Base-by-base conservation (phyloP, 768 basidiomycete genomes). In the Saitozyma sp. region DNA sequence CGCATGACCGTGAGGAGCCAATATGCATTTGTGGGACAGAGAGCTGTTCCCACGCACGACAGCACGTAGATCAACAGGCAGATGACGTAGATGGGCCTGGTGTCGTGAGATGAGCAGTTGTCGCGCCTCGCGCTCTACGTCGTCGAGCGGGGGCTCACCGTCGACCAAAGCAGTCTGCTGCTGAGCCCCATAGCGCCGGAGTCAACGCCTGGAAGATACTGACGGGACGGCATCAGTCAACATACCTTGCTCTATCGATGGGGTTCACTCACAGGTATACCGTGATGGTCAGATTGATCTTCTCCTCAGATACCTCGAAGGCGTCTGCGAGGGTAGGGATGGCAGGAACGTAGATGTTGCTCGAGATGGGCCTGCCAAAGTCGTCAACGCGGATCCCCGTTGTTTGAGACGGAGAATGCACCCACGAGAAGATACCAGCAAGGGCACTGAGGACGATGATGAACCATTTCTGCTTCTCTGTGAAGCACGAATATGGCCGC, bases 1-100 rank as follows among this genome's bases (percentile, higher is more conserved):
- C 91, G 85, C n/a, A 93, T 83, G 14, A 92, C 67, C 81, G 92
- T 83, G 10, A 92, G 81, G 6, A 90, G 80, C 89, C 89, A 92
- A 74, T 89, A 92, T 4, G 83, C 88, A 5, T 80, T 76, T 0
- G 84, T 84, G 2, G 86, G 85, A 38, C 83, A 81, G 17, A 85
- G 73, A 4, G 86, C 86, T 17, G 86, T 76, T 1, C 84, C 85
- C 16, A 91, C 81, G 70, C 89, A 92, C 2, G 89, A 85, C 8
- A 85, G 58, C 9, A 85, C 80, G 42, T 91, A 82, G 42, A 90
- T 82, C 10, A 85, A 64, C 39, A 92, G 78, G 68, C 89, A 91
- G 3, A 78, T 81, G 43, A 88, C 79, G 54, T 78, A 78, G 17
- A 79, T 59, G 13, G 76, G 77, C 49, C 73, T 72, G 2, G 29